Evolutionary conservation across 2,329 filamentous ascomycete species (phyloP).

Genomic region (Diaporthe eres): DNA sequence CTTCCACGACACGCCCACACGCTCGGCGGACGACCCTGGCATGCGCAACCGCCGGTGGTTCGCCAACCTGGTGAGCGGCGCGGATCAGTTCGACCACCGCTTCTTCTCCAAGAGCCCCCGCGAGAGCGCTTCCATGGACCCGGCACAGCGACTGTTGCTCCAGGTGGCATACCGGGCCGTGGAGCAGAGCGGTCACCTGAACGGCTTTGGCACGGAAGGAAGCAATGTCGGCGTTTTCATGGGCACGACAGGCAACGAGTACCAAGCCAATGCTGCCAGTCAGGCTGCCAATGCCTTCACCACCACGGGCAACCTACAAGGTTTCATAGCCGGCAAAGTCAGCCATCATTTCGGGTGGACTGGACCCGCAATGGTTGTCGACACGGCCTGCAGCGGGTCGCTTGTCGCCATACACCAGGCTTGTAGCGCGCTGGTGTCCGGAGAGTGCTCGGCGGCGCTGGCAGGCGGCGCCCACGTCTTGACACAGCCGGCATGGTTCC

Average conservation of each 20-base stretch:
- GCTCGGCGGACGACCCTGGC: neutral
- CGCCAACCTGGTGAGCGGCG: constrained; percentile 46
- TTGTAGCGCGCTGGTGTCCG: constrained; percentile 45
- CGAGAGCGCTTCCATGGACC: constrained; percentile 55
- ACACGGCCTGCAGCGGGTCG: constrained; percentile 56
- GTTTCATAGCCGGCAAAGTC: constrained; percentile 48
- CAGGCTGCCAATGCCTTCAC: constrained; percentile 55
- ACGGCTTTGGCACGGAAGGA: neutral
- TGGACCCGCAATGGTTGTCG: constrained; percentile 50
- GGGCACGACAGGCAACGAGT: constrained; percentile 52
- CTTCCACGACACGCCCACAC: constrained; percentile 18
- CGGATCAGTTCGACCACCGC: constrained; percentile 53
- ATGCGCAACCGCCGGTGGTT: constrained; percentile 33
- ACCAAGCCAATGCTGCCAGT: constrained; percentile 55
- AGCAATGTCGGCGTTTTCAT: constrained; percentile 53
- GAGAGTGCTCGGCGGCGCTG: constrained; percentile 51
- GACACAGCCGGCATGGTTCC: constrained; percentile 44
- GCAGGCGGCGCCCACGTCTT: constrained; percentile 51
- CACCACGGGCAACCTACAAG: constrained; percentile 29
- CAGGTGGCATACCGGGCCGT: constrained; percentile 58
- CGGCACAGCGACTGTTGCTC: constrained; percentile 55
- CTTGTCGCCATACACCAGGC: constrained; percentile 55
- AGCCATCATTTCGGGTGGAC: constrained; percentile 53
- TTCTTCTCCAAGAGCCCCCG: constrained; percentile 57
- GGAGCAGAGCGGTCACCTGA: constrained; percentile 46